Evolutionary conservation across 768 basidiomycete genomes (phyloP), one percentile per base, ranked within the genome.

Genomic region (Trichaptum fuscoviolaceum): DNA sequence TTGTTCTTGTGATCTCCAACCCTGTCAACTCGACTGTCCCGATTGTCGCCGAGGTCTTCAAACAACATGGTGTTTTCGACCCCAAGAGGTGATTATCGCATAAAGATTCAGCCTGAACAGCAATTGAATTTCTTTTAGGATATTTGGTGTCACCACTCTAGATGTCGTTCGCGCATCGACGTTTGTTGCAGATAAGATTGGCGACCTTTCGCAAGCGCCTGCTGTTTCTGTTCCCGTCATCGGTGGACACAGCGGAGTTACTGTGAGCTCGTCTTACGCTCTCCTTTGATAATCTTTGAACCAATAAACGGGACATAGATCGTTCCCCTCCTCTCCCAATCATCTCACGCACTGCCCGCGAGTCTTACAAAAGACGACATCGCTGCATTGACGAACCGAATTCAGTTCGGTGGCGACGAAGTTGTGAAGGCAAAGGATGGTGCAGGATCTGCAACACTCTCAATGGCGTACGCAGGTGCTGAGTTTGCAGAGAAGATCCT

Each of bases 11-110:
- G 71, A 99, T 99, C 78, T 96, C 97, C 72, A 99, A 99, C 83
- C 97, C 97, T 35, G 96, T 99, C 75, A 99, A 99, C 86, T 98
- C 96, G 58, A 98, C 97, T 52, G 96, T 99, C 52, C 97, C 97
- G 62, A 93, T 99, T 74, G 94, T 95, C 60, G 94, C 87, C 18
- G 96, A 99, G 78, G 90, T 96, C 42, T 87, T 96, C 82, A 99
- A 96, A 87, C 90, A 93, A 78, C 85, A 90, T 70, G 89, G 88
- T 59, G 91, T 93, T 30, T 99, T 91, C 75, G 88, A 99, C 77
- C 91, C 95, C 69, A 97, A 92, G 83, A 86, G 87, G 96, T 95
- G 75, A 57, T 81, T 70, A 63, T 63, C 26, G 35, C 59, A 35
- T 57, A 30, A 7, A 61, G 20, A 42, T 26, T 24, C 12, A 20